phyloP scores from a whole-genome alignment of 2,329 filamentous ascomycete genomes.

The Chrysoporthe austroafricana region DNA sequence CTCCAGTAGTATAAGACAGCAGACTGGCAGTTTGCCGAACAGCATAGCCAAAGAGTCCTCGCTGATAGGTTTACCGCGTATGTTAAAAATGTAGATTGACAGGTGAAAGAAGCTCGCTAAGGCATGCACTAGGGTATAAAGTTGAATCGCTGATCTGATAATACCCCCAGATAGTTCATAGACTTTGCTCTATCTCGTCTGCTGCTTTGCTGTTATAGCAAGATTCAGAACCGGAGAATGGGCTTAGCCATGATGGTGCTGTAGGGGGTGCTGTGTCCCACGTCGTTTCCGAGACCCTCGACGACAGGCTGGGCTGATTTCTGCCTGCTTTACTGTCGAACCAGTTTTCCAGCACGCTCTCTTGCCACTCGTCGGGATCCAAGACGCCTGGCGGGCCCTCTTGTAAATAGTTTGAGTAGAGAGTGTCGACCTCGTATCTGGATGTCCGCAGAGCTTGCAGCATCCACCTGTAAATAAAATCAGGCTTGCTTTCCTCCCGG shows the following conservation, averaged over 20 bases:
- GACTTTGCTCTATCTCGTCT: too few species aligned
- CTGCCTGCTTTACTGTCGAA: not conserved
- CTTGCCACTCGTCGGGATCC: not conserved
- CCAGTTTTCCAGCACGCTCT: not conserved
- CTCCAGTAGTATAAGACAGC: not conserved
- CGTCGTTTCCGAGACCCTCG: not conserved
- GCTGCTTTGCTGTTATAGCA: not conserved
- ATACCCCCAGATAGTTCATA: too few species aligned
- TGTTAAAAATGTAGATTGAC: not conserved
- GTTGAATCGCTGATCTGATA: too few species aligned
- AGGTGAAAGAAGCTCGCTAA: not conserved
- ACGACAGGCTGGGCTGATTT: not conserved
- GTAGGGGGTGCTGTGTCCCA: not conserved
- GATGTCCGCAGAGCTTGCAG: not conserved
- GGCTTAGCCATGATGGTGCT: not conserved
- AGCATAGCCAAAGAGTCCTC: not conserved
- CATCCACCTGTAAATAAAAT: not conserved
- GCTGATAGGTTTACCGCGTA: not conserved
- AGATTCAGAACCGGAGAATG: not conserved
- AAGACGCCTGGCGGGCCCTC: not conserved
- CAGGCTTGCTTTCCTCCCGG: not conserved
- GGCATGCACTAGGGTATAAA: not conserved
- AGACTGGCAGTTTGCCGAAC: not conserved
- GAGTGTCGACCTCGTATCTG: not conserved
- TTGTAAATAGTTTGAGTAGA: not conserved